phyloP scores from a whole-genome alignment of 2,329 filamentous ascomycete species.

The Phialophora verrucosa region DNA sequence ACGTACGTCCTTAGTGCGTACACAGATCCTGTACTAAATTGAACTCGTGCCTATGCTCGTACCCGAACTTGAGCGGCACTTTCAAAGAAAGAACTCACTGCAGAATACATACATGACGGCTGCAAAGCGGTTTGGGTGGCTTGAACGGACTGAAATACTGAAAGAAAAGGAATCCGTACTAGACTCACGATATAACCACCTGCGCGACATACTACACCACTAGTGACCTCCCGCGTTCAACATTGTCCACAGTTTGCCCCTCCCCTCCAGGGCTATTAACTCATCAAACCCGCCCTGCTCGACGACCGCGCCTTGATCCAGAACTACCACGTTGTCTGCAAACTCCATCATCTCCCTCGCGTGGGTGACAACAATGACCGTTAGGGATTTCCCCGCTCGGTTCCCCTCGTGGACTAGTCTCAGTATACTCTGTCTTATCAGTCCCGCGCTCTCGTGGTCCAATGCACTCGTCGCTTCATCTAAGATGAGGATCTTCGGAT shows the following conservation, averaged over 20 bases:
- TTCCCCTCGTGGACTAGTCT: slow-evolving; percentile 29
- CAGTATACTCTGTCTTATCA: slow-evolving; percentile 67
- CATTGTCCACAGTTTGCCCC: slow-evolving; percentile 51
- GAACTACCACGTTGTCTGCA: slow-evolving; percentile 73
- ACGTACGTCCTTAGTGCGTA: too few relatives aligned
- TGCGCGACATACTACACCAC: background rate
- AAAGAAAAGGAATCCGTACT: background rate
- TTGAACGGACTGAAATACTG: background rate
- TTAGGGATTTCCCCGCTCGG: slow-evolving; percentile 54
- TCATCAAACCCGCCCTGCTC: slow-evolving; percentile 72
- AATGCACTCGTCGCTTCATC: slow-evolving; percentile 88
- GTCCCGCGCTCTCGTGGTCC: slow-evolving; percentile 70
- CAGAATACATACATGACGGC: background rate
- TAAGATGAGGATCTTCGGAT: slow-evolving; percentile 74
- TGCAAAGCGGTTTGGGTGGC: background rate
- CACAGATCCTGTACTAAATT: background rate
- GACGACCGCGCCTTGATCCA: slow-evolving; percentile 70
- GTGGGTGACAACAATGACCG: slow-evolving; percentile 83
- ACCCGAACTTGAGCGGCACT: background rate
- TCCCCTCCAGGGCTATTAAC: slow-evolving; percentile 52
- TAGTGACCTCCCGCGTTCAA: slow-evolving; percentile 38
- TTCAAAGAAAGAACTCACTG: background rate
- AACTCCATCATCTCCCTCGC: slow-evolving; percentile 83
- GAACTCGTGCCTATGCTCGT: background rate
- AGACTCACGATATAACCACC: background rate